Evolutionary conservation across 23 red algal genomes (phyloP), one percentile per base, ranked within the genome.

Genomic region (Gracilaria vermiculophylla): DNA sequence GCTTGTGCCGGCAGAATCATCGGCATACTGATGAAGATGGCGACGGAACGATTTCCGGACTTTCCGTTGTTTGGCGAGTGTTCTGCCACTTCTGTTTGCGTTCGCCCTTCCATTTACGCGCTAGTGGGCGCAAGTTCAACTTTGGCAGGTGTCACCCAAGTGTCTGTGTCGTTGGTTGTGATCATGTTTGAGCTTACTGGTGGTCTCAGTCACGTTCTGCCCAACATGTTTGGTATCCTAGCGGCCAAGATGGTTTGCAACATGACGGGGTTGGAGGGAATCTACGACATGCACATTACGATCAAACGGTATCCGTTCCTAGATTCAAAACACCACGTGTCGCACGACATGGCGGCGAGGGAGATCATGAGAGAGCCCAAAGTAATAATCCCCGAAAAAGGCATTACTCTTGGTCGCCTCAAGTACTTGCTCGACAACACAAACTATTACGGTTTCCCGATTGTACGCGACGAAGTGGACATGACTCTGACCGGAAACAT

Each of bases 131-230:
- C 94, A 13, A 84, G 85, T 53, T 92, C 94, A 40, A 76, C 81
- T 33, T 62, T 96, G 47, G 94, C 88, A n/a, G 94, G 94, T 44
- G 94, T 96, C 1, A 96, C 94, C 35, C 88, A 92, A 81, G 94
- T 96, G 16, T 91, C 85, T 25, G 94, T 96, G 27, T 96, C 94
- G 1, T 55, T 96, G 10, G 94, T 92, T 32, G 94, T 96, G 27
- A 96, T 96, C 49, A 91, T 96, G 94, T 92, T 96, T 76, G 94
- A 96, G 60, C 72, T 96, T 44, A 96, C 94, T 35, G 90, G 86
- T 12, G 88, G 85, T 49, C 58, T 96, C 1, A 80, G 88, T 47
- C 90, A 92, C 66, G 49, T 96, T 35, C 94, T 96, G 24, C 94
- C 94, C 16, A 82, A 82, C 1, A 96, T 96, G 94, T 80, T 96